These are phyloP conservation scores for Waltergamsia citrina DNA, from an alignment of 2,329 filamentous ascomycete species.

Conservation along the genomic window DNA sequence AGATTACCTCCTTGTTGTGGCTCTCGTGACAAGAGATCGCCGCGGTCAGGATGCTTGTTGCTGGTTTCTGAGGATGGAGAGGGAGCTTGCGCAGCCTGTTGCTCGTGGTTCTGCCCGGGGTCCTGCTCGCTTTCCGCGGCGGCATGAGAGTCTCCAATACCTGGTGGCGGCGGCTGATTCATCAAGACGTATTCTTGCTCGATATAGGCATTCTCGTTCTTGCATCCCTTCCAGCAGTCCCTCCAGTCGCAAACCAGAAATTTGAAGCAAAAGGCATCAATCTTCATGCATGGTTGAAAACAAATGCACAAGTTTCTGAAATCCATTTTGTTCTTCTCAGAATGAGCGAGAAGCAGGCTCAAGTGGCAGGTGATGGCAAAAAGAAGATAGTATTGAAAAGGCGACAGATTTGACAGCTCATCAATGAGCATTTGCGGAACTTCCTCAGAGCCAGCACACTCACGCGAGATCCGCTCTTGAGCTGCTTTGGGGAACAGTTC, in stretches of 20 bases:
- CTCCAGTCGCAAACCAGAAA: conserved; percentile 94
- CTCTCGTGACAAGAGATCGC: conserved; percentile 4
- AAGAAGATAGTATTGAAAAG: conserved; percentile 94
- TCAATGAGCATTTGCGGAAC: conserved; percentile 83
- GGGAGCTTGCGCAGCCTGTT: not conserved
- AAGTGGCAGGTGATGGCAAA: conserved; percentile 97
- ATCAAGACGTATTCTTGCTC: conserved; percentile 57
- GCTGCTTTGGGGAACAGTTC: conserved; percentile 82
- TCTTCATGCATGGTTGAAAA: conserved; percentile 94
- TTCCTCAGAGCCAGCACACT: conserved; percentile 68
- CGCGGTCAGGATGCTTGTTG: conserved; percentile 12
- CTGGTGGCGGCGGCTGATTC: conserved; percentile 44
- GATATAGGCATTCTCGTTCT: conserved; percentile 74
- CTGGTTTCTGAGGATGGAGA: not conserved
- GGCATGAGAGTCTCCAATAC: conserved; percentile 23
- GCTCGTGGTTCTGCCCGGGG: not conserved
- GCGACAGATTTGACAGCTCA: conserved; percentile 85
- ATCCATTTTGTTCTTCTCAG: conserved; percentile 97
- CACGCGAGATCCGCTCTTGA: conserved; percentile 70
- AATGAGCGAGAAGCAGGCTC: conserved; percentile 80
- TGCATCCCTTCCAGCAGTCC: conserved; percentile 94
- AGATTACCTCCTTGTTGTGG: not conserved
- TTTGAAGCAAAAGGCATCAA: conserved; percentile 90
- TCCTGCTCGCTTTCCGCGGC: not conserved
- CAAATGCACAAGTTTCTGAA: conserved; percentile 93